Evolutionary conservation across 2,329 filamentous ascomycete genomes (phyloP).

Genomic region (Cadophora luteo-olivacea): DNA sequence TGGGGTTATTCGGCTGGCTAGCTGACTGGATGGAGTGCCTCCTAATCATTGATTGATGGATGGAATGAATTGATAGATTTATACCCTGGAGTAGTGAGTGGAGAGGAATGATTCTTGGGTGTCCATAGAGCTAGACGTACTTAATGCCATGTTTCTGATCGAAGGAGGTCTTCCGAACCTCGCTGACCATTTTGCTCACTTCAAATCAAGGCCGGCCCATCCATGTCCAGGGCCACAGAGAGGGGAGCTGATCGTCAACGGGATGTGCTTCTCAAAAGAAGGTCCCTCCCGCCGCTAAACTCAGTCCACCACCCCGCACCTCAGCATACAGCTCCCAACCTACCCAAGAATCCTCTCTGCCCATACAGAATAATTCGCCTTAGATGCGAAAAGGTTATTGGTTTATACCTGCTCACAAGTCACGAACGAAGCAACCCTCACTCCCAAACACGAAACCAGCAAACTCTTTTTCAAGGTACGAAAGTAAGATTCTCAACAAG

Average conservation of each 20-base stretch:
- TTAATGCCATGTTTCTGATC: not conserved
- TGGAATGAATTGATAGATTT: constrained; percentile 1
- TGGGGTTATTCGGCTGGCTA: constrained; percentile 4
- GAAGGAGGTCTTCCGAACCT: not conserved
- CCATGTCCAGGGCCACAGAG: not conserved
- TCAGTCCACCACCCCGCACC: not conserved
- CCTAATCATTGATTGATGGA: not conserved
- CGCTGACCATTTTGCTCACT: no score
- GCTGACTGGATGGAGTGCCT: not conserved
- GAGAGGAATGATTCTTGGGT: not conserved
- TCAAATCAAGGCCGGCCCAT: no score
- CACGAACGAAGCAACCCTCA: no score
- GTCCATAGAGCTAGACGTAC: constrained; percentile 1
- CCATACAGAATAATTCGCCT: not conserved
- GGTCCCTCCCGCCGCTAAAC: not conserved
- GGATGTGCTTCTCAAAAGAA: not conserved
- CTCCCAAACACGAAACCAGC: no score
- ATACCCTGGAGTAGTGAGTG: constrained; percentile 4
- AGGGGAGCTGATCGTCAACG: not conserved
- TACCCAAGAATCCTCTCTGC: no score
- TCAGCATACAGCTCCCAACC: not conserved
- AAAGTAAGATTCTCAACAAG: no score
- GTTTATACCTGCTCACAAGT: no score
- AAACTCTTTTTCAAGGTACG: no score
- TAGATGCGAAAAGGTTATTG: no score